A percentile compares a stretch with the other conserved stretches of the same genome.
Evolutionary conservation across 2,329 filamentous ascomycete species (phyloP).

Genomic region (Penicillium sp.): DNA sequence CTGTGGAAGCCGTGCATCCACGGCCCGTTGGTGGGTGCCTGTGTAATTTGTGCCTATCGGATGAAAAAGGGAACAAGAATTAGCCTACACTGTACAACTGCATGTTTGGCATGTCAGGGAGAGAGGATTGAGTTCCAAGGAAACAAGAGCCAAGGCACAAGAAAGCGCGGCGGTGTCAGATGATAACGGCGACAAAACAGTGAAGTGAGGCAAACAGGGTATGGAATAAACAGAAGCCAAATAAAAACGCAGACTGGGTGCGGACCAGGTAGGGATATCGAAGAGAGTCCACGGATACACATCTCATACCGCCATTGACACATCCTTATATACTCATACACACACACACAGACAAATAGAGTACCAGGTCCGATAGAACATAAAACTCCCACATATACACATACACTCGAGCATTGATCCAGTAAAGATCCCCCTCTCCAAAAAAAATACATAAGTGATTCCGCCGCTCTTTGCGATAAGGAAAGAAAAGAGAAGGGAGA

Average conservation of each 20-base stretch:
- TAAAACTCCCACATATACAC: conserved; percentile 19
- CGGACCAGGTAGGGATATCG: conserved; percentile 35
- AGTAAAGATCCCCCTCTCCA: neutral
- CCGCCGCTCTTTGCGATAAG: conserved; percentile 16
- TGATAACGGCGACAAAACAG: conserved; percentile 16
- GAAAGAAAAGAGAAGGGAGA: neutral
- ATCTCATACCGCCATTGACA: conserved; percentile 17
- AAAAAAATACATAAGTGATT: conserved; percentile 11
- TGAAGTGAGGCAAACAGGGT: conserved; percentile 25
- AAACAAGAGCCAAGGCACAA: conserved; percentile 20
- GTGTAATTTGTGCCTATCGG: conserved; percentile 43
- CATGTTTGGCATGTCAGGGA: conserved; percentile 16
- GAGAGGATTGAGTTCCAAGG: conserved; percentile 13
- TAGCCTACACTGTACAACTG: conserved; percentile 43
- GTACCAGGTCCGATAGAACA: neutral
- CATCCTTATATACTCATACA: conserved; percentile 16
- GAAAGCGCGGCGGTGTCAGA: conserved; percentile 22
- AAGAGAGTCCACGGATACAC: conserved; percentile 7
- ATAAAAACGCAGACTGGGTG: conserved; percentile 7
- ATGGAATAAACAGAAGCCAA: conserved; percentile 17
- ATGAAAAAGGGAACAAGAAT: conserved; percentile 30
- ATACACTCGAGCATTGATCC: conserved; percentile 9
- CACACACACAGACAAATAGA: conserved; percentile 7
- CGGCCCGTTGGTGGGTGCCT: conserved; percentile 62
- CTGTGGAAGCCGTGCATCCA: conserved; percentile 54